phyloP scores from a whole-genome alignment of 192 early-diverging fungal genomes.

The Backusella macrospora region DNA sequence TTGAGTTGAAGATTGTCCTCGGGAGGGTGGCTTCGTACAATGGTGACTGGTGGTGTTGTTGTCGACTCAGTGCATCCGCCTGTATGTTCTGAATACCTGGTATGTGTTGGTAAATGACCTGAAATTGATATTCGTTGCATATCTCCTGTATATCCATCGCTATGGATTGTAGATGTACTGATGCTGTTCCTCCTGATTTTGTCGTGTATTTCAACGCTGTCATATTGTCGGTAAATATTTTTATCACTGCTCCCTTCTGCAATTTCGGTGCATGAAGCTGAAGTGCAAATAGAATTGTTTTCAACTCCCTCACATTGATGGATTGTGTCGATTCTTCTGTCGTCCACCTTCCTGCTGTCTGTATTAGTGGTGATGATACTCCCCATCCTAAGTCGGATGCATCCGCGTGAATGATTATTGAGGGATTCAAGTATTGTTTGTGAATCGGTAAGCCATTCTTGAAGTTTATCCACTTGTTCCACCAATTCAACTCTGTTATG shows the following conservation, averaged over 20 bases:
- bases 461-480: neutral
- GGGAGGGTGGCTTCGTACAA: neutral
- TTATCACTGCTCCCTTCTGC: neutral
- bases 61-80: slow-evolving; percentile 4
- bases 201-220: slow-evolving; percentile 31
- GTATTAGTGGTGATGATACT: neutral
- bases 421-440: neutral
- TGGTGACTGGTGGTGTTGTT: neutral
- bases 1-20: neutral
- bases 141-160: slow-evolving; percentile 29
- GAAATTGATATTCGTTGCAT: neutral
- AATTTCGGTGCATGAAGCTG: neutral
- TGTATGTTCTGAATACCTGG: slow-evolving; percentile 21
- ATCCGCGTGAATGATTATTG: neutral
- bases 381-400: slow-evolving; percentile 28
- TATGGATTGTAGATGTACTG: slow-evolving; percentile 15
- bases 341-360: slow-evolving; percentile 15
- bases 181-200: slow-evolving; percentile 24
- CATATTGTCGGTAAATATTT: slow-evolving; percentile 22
- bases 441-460: slow-evolving; percentile 13
- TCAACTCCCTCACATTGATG: slow-evolving; percentile 24
- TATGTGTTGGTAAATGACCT: neutral
- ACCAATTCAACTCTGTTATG: neutral
- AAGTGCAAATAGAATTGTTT: slow-evolving; percentile 11
- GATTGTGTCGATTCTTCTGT: neutral